phyloP scores from a whole-genome alignment of 148 eudicot genomes.

The Agrostemma githago region DNA sequence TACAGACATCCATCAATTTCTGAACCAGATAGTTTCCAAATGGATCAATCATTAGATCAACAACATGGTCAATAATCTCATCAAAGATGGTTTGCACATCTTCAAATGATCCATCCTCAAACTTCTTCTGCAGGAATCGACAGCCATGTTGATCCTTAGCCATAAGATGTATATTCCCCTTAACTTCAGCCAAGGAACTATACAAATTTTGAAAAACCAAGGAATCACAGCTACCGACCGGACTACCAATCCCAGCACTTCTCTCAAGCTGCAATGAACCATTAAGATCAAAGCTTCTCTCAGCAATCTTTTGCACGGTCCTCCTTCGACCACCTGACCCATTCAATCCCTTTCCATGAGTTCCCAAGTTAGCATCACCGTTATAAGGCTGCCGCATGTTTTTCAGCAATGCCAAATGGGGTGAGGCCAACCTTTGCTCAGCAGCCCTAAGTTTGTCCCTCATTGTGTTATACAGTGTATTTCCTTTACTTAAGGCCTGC shows the following conservation, averaged over 20 bases:
- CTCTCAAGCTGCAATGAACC: conserved; percentile 24
- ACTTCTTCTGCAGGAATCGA: conserved; percentile 54
- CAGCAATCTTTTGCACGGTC: conserved; percentile 23
- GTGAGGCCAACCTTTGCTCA: conserved; percentile 17
- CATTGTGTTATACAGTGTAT: conserved; percentile 21
- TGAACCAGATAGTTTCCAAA: conserved; percentile 77
- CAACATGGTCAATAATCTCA: conserved; percentile 50
- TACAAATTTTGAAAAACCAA: conserved; percentile 20
- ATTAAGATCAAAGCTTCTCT: conserved; percentile 24
- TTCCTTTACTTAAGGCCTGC: conserved; percentile 24
- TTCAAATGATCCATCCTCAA: conserved; percentile 48
- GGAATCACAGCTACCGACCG: conserved; percentile 19
- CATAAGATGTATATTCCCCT: conserved; percentile 37
- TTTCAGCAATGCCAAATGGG: conserved; percentile 24
- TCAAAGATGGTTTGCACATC: conserved; percentile 53
- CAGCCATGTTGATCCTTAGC: conserved; percentile 77
- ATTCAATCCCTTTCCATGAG: conserved; percentile 28
- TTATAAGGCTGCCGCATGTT: conserved; percentile 28
- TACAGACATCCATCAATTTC: conserved; percentile 57
- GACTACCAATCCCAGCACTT: conserved; percentile 23
- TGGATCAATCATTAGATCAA: conserved; percentile 59
- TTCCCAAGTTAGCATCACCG: conserved; percentile 29
- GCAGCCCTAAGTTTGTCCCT: conserved; percentile 26
- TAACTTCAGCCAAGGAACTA: conserved; percentile 35
- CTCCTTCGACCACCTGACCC: conserved; percentile 25